Conservation (phyloP, 2,329 filamentous ascomycete species). For the Magnaporthiopsis rhizophila region DNA sequence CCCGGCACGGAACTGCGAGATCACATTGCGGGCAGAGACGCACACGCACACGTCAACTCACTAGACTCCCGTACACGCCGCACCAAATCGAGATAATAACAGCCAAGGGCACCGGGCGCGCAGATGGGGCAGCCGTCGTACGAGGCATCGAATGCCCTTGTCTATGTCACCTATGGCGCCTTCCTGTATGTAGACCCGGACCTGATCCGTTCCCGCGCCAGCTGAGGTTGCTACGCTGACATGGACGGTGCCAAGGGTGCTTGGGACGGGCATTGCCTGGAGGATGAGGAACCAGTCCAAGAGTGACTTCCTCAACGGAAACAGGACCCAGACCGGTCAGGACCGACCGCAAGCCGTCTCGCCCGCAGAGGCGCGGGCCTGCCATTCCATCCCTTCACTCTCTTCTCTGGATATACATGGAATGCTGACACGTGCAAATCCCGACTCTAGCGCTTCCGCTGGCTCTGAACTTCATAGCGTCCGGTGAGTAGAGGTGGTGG, state of each 20-base stretch:
- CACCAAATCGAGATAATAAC: not conserved
- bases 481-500: slow-evolving; percentile 62
- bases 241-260: slow-evolving; percentile 36
- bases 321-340: slow-evolving; percentile 79
- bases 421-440: not conserved
- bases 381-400: not conserved
- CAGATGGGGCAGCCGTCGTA: slow-evolving; percentile 68
- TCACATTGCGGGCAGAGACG: not conserved
- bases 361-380: not conserved
- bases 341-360: slow-evolving; percentile 6
- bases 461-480: slow-evolving; percentile 84
- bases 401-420: not conserved
- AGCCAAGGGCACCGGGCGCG: slow-evolving; percentile 9
- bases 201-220: not conserved
- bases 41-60: not conserved
- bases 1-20: not conserved
- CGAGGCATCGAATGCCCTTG: slow-evolving; percentile 72
- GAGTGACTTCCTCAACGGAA: slow-evolving; percentile 64
- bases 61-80: not conserved
- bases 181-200: slow-evolving; percentile 53
- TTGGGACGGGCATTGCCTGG: slow-evolving; percentile 55
- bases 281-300: slow-evolving; percentile 55
- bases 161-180: slow-evolving; percentile 69
- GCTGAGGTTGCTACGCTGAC: not conserved
- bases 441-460: slow-evolving; percentile 58